Percentiles rank a stretch among this genome's conserved stretches.
phyloP scores from a whole-genome alignment of 2,329 filamentous ascomycete species.

The Fusarium sarcochroum region DNA sequence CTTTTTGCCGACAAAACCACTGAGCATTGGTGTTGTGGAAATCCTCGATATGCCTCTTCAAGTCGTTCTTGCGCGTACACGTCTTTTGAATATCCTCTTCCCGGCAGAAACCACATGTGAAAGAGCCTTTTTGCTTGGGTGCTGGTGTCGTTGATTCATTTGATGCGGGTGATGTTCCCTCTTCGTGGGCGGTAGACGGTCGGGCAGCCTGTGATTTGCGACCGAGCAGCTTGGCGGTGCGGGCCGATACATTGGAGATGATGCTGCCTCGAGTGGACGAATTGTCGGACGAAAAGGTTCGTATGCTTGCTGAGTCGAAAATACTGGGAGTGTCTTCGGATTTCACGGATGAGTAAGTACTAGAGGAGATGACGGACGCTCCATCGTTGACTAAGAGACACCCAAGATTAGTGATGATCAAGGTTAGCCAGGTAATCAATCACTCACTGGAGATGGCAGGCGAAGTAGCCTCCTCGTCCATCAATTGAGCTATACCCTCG shows the following conservation, averaged over 20 bases:
- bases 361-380: constrained; percentile 54
- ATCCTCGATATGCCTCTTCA: constrained; percentile 64
- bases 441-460: constrained; percentile 50
- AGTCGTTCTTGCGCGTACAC: constrained; percentile 63
- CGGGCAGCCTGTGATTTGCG: constrained; percentile 47
- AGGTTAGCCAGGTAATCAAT: background rate
- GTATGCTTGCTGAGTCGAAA: constrained; percentile 55
- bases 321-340: constrained; percentile 55
- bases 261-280: constrained; percentile 58
- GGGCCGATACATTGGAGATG: constrained; percentile 57
- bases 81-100: constrained; percentile 59
- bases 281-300: constrained; percentile 58
- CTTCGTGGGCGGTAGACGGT: constrained; percentile 44
- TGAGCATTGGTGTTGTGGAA: constrained; percentile 64
- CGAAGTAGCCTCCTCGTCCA: constrained; percentile 52
- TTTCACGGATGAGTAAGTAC: constrained; percentile 53
- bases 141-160: constrained; percentile 44
- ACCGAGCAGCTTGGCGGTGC: constrained; percentile 54
- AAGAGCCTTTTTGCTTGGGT: constrained; percentile 56
- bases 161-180: constrained; percentile 44
- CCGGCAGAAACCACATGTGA: constrained; percentile 59
- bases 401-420: constrained; percentile 18
- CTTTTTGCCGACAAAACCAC: constrained; percentile 61
- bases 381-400: constrained; percentile 48
- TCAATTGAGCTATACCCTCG: constrained; percentile 52